Conservation (phyloP, 345 rosid species). For the Arabidopsis suecica region DNA sequence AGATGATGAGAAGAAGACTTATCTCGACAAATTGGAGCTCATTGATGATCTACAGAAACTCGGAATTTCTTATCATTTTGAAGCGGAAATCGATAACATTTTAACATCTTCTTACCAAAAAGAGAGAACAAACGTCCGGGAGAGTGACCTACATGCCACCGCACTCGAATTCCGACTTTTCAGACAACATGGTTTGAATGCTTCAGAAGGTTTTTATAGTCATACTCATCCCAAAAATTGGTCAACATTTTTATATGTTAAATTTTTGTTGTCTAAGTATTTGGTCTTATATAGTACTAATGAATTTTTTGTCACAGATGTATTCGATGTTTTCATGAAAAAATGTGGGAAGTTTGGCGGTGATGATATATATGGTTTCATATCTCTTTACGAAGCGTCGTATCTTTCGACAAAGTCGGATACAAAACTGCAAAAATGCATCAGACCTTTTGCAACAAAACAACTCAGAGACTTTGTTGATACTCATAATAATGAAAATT, state of each 20-base stretch:
- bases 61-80: conserved; percentile 59
- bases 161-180: conserved; percentile 49
- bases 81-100: conserved; percentile 39
- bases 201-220: conserved; percentile 38
- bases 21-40: conserved; percentile 16
- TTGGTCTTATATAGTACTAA: neutral
- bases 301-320: conserved; percentile 28
- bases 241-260: neutral
- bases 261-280: neutral
- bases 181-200: conserved; percentile 45
- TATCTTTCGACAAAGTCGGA: conserved; percentile 47
- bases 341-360: conserved; percentile 21
- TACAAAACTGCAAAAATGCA: conserved; percentile 45
- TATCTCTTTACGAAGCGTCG: conserved; percentile 52
- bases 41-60: conserved; percentile 39
- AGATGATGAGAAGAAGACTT: conserved; percentile 14
- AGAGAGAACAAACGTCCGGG: neutral
- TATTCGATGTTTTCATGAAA: conserved; percentile 42
- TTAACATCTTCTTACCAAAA: conserved; percentile 30
- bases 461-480: conserved; percentile 27
- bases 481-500: neutral
- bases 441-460: conserved; percentile 44
- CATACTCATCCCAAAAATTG: neutral
- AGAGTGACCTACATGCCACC: conserved; percentile 27
- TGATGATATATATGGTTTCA: conserved; percentile 35